Conservation (phyloP, 805 yeast genomes). For the Ogataea paraovalis region DNA sequence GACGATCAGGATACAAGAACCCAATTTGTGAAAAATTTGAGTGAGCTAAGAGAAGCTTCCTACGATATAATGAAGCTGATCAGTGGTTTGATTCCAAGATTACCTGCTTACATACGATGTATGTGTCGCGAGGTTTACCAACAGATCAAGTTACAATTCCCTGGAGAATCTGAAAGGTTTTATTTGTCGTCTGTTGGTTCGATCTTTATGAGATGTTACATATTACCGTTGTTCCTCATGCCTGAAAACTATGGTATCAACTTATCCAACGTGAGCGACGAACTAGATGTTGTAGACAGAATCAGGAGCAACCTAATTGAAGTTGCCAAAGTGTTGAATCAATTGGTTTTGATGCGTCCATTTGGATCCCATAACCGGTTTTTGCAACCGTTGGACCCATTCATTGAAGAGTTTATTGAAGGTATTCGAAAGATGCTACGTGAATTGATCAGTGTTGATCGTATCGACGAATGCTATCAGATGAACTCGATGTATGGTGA, state of each 20-base stretch:
- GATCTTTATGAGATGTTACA: slow-evolving; percentile 51
- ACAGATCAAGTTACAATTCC: slow-evolving; percentile 37
- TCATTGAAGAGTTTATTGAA: slow-evolving; percentile 48
- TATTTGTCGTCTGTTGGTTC: slow-evolving; percentile 67
- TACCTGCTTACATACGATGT: slow-evolving; percentile 57
- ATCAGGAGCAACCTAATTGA: slow-evolving; percentile 49
- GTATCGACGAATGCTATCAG: slow-evolving; percentile 55
- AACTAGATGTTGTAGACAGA: slow-evolving; percentile 22
- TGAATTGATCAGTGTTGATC: slow-evolving; percentile 48
- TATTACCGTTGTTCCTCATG: slow-evolving; percentile 41
- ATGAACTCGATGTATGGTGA: slow-evolving; percentile 64
- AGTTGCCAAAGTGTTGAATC: slow-evolving; percentile 56
- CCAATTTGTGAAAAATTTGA: slow-evolving; percentile 69
- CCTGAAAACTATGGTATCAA: slow-evolving; percentile 59
- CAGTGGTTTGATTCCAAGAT: slow-evolving; percentile 32
- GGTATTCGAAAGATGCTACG: slow-evolving; percentile 42
- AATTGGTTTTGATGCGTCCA: slow-evolving; percentile 63
- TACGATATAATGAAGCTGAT: slow-evolving; percentile 56
- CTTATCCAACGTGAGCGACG: slow-evolving; percentile 19
- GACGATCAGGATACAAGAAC: slow-evolving; percentile 71
- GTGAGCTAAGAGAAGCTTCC: slow-evolving; percentile 65
- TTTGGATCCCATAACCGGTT: slow-evolving; percentile 61
- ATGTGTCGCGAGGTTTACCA: slow-evolving; percentile 43
- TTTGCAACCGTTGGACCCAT: slow-evolving; percentile 77
- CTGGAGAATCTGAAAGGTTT: slow-evolving; percentile 55